These are phyloP conservation scores for Phialocephala sp. DNA, from an alignment of 2,329 filamentous ascomycete species.

Conservation along the genomic window DNA sequence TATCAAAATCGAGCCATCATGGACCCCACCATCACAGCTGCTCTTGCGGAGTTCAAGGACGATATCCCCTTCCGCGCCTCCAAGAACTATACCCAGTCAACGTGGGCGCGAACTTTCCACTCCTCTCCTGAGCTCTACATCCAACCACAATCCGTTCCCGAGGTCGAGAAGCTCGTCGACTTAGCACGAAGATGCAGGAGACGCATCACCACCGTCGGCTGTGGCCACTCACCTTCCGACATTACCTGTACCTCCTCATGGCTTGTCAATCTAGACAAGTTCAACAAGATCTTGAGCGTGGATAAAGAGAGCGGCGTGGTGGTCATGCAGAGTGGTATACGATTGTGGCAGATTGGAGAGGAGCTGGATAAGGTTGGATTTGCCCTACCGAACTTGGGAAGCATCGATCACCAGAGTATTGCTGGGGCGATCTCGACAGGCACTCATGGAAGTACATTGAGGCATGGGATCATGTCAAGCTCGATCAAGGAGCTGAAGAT, in stretches of 20 bases:
- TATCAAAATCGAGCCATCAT: constrained; percentile 24
- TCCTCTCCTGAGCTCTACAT: constrained; percentile 91
- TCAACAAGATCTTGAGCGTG: constrained; percentile 73
- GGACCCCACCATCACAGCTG: constrained; percentile 55
- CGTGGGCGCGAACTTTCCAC: constrained; percentile 93
- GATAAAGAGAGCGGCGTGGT: constrained; percentile 70
- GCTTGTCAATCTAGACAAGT: constrained; percentile 92
- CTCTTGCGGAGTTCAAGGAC: constrained; percentile 64
- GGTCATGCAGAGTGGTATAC: constrained; percentile 86
- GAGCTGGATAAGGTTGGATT: constrained; percentile 77
- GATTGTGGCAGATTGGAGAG: constrained; percentile 74
- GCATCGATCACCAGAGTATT: constrained; percentile 93
- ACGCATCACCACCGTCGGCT: constrained; percentile 85
- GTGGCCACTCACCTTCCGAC: constrained; percentile 89
- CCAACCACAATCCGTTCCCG: constrained; percentile 76
- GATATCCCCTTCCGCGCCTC: constrained; percentile 78
- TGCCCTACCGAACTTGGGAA: constrained; percentile 90
- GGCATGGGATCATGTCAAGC: constrained; percentile 84
- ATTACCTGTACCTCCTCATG: constrained; percentile 92
- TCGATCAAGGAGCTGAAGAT: constrained; percentile 77
- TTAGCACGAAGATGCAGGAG: constrained; percentile 82
- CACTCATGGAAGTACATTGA: constrained; percentile 87
- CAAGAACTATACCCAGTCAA: constrained; percentile 78
- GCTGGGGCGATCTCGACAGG: constrained; percentile 91
- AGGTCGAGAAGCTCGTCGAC: constrained; percentile 83